Percentiles rank a stretch among this genome's conserved stretches.
phyloP scores from a whole-genome alignment of 352 stramenopile species.

The Pythium apleroticum region DNA sequence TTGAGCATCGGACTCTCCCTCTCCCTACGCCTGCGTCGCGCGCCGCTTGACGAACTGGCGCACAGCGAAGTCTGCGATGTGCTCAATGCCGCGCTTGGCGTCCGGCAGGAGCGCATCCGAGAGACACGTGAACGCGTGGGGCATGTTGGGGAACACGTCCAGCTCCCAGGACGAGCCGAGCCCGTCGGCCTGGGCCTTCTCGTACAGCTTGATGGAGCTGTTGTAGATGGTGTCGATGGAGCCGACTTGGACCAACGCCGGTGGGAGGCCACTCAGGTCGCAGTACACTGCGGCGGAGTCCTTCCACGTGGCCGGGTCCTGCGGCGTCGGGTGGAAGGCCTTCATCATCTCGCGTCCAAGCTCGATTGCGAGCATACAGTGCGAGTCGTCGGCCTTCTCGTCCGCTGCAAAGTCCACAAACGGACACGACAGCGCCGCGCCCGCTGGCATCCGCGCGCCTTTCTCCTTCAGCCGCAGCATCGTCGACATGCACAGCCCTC shows the following conservation, averaged over 20 bases:
- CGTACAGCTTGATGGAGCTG: slow-evolving; percentile 36
- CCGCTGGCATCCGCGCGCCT: slow-evolving; percentile 29
- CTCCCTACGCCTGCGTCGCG: neutral
- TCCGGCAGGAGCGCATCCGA: slow-evolving; percentile 49
- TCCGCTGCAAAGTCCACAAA: slow-evolving; percentile 42
- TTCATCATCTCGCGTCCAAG: slow-evolving; percentile 41
- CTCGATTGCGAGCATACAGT: slow-evolving; percentile 52
- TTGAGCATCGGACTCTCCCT: no score
- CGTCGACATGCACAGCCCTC: slow-evolving; percentile 42
- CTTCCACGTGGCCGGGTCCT: slow-evolving; percentile 25
- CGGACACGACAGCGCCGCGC: slow-evolving; percentile 43
- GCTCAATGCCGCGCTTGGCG: slow-evolving; percentile 40
- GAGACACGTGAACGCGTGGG: slow-evolving; percentile 62
- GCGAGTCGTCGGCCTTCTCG: slow-evolving; percentile 29
- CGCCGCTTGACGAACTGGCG: slow-evolving; percentile 10
- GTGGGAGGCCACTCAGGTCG: slow-evolving; percentile 43
- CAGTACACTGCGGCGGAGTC: slow-evolving; percentile 40
- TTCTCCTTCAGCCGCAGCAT: slow-evolving; percentile 39
- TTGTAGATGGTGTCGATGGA: slow-evolving; percentile 52
- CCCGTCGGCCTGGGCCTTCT: slow-evolving; percentile 33
- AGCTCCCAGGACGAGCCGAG: slow-evolving; percentile 33
- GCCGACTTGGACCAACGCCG: slow-evolving; percentile 43
- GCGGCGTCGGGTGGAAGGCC: slow-evolving; percentile 23
- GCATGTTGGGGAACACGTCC: slow-evolving; percentile 54
- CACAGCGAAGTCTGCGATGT: slow-evolving; percentile 44